Percentiles rank a stretch among this genome's conserved stretches.
Conservation (phyloP, 1,139 yeast species). For the Entelexis paramagnoliae region DNA sequence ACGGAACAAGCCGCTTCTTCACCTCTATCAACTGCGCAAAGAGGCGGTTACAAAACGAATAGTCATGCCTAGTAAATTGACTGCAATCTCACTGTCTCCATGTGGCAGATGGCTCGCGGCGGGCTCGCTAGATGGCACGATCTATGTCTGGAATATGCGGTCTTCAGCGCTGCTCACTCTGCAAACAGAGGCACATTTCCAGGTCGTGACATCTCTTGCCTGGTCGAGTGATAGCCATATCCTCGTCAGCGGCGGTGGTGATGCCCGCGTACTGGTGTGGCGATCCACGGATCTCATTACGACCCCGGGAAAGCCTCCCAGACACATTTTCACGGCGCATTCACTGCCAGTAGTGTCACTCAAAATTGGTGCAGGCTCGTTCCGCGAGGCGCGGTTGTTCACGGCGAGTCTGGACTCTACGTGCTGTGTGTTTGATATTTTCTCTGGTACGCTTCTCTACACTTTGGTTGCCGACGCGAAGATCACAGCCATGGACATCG, state of each 20-base stretch:
- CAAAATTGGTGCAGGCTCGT: constrained; percentile 41
- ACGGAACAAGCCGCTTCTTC: constrained; percentile 57
- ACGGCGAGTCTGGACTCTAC: constrained; percentile 72
- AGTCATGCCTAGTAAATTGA: constrained; percentile 72
- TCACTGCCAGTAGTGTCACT: constrained; percentile 64
- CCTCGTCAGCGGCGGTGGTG: constrained; percentile 67
- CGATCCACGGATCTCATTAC: constrained; percentile 50
- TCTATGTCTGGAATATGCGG: constrained; percentile 77
- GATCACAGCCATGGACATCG: constrained; percentile 53
- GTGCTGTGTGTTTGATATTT: constrained; percentile 40
- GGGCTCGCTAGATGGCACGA: constrained; percentile 59
- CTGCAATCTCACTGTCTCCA: constrained; percentile 40
- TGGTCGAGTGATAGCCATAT: constrained; percentile 59
- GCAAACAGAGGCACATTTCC: constrained; percentile 79
- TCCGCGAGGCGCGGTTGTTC: constrained; percentile 54
- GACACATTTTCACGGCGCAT: constrained; percentile 56
- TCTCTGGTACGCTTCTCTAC: constrained; percentile 40
- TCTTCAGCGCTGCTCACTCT: constrained; percentile 58
- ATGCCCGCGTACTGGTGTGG: constrained; percentile 74
- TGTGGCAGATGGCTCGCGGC: constrained; percentile 50
- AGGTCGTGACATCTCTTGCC: constrained; percentile 49
- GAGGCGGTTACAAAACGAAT: constrained; percentile 76
- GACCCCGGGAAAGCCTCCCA: constrained; percentile 33
- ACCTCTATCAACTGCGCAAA: constrained; percentile 56
- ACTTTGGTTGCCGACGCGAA: constrained; percentile 60